These are phyloP conservation scores for Pseudogymnoascus sp. DNA, from an alignment of 2,329 filamentous ascomycete species.

Conservation along the genomic window DNA sequence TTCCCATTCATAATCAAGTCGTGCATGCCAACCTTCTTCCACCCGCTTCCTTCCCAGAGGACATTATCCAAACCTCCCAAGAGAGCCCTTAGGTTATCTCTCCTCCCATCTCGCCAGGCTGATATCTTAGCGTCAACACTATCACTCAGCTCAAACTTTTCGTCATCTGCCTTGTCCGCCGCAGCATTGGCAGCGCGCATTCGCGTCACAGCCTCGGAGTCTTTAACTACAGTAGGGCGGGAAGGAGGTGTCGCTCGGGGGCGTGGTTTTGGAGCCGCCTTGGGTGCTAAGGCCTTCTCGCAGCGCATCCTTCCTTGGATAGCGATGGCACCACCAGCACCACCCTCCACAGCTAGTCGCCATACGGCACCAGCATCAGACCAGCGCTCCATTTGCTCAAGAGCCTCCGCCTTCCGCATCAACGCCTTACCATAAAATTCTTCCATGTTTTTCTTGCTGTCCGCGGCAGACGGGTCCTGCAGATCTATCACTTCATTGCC, in stretches of 20 bases:
- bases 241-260: slow-evolving; percentile 39
- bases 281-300: slow-evolving; percentile 74
- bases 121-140: slow-evolving; percentile 72
- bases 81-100: slow-evolving; percentile 84
- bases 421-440: slow-evolving; percentile 91
- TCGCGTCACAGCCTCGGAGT: slow-evolving; percentile 71
- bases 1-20: slow-evolving; percentile 88
- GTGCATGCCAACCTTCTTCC: slow-evolving; percentile 94
- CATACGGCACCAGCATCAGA: slow-evolving; percentile 72
- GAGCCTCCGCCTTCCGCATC: slow-evolving; percentile 87
- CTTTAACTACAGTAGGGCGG: slow-evolving; percentile 35
- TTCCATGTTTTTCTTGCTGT: slow-evolving; percentile 73
- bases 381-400: slow-evolving; percentile 96
- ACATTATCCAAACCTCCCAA: slow-evolving; percentile 81
- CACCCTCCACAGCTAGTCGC: slow-evolving; percentile 74
- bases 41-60: slow-evolving; percentile 84
- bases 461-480: slow-evolving; percentile 45
- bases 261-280: slow-evolving; percentile 40
- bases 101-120: slow-evolving; percentile 82
- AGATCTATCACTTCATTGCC: slow-evolving; percentile 74
- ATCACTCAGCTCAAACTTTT: slow-evolving; percentile 84
- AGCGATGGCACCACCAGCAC: slow-evolving; percentile 77
- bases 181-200: slow-evolving; percentile 78
- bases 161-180: slow-evolving; percentile 79
- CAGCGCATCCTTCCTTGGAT: slow-evolving; percentile 83